Percentiles rank a stretch among this genome's conserved stretches.
Conservation (phyloP, 768 basidiomycete genomes). For the Termitomyces sp. region DNA sequence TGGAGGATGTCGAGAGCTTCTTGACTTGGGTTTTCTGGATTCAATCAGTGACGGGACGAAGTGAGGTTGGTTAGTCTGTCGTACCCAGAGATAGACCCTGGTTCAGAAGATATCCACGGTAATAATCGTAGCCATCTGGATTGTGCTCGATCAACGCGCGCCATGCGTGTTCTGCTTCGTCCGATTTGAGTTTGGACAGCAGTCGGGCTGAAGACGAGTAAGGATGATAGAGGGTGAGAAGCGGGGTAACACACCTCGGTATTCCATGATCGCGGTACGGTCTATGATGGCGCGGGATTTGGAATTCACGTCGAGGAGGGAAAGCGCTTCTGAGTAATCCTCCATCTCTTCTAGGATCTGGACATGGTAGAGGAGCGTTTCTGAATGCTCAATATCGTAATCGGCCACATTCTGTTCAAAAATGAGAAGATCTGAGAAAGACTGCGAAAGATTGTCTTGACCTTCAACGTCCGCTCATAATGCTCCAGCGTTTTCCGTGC, state of each 20-base stretch:
- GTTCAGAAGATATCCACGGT: conserved; percentile 62
- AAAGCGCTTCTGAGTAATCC: conserved; percentile 52
- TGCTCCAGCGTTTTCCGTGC: conserved; percentile 69
- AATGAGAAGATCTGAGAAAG: background rate
- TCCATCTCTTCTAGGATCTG: conserved; percentile 68
- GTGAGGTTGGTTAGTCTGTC: conserved; percentile 10
- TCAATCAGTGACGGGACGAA: conserved; percentile 3
- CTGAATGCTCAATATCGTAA: conserved; percentile 80
- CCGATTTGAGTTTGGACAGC: conserved; percentile 56
- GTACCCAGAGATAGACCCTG: conserved; percentile 64
- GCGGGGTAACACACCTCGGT: conserved; percentile 42
- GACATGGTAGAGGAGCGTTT: conserved; percentile 75
- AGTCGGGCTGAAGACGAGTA: conserved; percentile 55
- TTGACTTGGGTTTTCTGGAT: conserved; percentile 41
- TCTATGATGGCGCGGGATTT: conserved; percentile 68
- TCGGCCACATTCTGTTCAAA: conserved; percentile 59
- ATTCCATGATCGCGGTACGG: conserved; percentile 61
- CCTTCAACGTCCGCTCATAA: conserved; percentile 70
- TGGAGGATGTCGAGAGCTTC: conserved; percentile 54
- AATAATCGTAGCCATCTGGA: conserved; percentile 78
- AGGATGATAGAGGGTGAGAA: conserved; percentile 1
- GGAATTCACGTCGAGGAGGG: conserved; percentile 56
- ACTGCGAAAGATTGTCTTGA: conserved; percentile 21
- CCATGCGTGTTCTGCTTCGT: conserved; percentile 81
- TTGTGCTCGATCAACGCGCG: conserved; percentile 78